phyloP scores from a whole-genome alignment of 306 rosid species.

The Vigna trinervia region DNA sequence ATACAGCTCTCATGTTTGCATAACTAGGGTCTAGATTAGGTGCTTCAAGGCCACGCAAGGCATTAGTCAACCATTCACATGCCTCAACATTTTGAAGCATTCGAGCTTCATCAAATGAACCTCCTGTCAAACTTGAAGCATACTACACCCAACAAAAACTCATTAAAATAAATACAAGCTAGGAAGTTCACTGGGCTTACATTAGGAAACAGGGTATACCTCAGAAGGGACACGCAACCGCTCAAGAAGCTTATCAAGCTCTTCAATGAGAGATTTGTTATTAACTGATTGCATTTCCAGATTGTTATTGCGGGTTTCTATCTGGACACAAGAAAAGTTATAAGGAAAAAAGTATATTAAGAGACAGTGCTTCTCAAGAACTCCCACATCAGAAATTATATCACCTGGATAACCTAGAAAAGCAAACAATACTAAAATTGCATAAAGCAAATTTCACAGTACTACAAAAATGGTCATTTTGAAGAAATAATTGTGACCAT shows the following conservation, averaged over 20 bases:
- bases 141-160: conserved; percentile 65
- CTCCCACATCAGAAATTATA: conserved; percentile 20
- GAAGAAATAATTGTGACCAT: conserved; percentile 24
- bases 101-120: conserved; percentile 87
- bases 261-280: conserved; percentile 91
- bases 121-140: conserved; percentile 89
- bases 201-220: conserved; percentile 56
- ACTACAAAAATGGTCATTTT: conserved; percentile 18
- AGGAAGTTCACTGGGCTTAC: conserved; percentile 36
- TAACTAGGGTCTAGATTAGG: conserved; percentile 78
- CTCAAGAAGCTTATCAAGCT: conserved; percentile 90
- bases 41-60: conserved; percentile 81
- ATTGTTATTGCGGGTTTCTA: conserved; percentile 93
- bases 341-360: conserved; percentile 33
- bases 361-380: conserved; percentile 15
- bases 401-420: conserved; percentile 23
- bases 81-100: conserved; percentile 97
- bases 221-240: conserved; percentile 89
- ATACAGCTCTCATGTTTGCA: conserved; percentile 91
- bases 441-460: conserved; percentile 29
- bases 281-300: conserved; percentile 95
- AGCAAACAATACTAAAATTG: conserved; percentile 31
- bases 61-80: conserved; percentile 93
- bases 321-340: conserved; percentile 63
- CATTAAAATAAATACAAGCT: conserved; percentile 41